Percentiles rank a stretch among this genome's conserved stretches.
Evolutionary conservation across 2,329 filamentous ascomycete species (phyloP).

Genomic region (Penicillium sp.): DNA sequence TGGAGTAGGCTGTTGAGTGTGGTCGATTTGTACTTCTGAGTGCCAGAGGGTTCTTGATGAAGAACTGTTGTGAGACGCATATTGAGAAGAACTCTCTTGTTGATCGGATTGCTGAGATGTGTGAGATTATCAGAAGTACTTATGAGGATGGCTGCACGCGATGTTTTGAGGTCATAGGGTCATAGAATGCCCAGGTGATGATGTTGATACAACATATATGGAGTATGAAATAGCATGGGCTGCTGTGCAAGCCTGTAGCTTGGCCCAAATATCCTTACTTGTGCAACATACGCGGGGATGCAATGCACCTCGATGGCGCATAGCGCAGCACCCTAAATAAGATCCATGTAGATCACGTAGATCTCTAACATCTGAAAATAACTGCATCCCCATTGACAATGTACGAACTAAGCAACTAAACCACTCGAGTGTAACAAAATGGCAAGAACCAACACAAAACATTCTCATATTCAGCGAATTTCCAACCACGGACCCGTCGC

Average conservation of each 20-base stretch:
- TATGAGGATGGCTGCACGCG: neutral
- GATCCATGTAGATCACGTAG: neutral
- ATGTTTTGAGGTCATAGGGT: neutral
- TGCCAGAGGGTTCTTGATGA: no score
- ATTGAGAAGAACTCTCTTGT: neutral
- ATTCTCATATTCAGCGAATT: constrained; percentile 5
- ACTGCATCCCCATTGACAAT: neutral
- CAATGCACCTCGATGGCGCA: neutral
- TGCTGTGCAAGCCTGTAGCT: no score
- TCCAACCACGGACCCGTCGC: constrained; percentile 9
- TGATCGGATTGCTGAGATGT: neutral
- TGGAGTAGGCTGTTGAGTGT: neutral
- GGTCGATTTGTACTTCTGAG: neutral
- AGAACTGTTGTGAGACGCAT: neutral
- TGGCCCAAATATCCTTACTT: no score
- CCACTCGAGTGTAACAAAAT: constrained; percentile 1
- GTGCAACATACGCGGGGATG: no score
- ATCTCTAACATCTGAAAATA: neutral
- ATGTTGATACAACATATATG: neutral
- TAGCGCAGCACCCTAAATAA: neutral
- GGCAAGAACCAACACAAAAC: constrained; percentile 8
- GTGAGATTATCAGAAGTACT: neutral
- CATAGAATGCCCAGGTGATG: neutral
- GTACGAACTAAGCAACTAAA: constrained; percentile 3
- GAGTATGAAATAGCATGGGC: neutral